These are phyloP conservation scores for Avena eriantha DNA, from an alignment of 176 grass and related monocot species.

Conservation along the genomic window DNA sequence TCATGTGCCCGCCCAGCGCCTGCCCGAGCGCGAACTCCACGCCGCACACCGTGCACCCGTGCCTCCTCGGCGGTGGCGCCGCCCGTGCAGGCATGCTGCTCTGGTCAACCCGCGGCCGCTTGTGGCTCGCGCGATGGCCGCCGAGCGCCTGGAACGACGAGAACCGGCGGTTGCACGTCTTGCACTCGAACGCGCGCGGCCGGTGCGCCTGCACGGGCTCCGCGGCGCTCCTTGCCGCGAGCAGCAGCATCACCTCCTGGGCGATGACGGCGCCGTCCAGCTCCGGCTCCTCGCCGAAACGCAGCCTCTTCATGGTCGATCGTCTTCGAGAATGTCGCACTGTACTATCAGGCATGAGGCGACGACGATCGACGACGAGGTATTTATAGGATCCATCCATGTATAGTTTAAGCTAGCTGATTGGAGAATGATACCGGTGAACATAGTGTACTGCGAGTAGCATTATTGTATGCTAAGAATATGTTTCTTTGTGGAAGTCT, in stretches of 20 bases:
- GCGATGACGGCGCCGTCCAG: slow-evolving; percentile 36
- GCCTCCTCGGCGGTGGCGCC: slow-evolving; percentile 39
- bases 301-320: slow-evolving; percentile 40
- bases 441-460: background rate
- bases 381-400: slow-evolving; percentile 5
- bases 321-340: background rate
- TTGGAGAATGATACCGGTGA: background rate
- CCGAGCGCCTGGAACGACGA: slow-evolving; percentile 76
- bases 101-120: slow-evolving; percentile 33
- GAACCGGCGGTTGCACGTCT: slow-evolving; percentile 64
- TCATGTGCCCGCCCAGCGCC: slow-evolving; percentile 79
- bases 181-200: slow-evolving; percentile 62
- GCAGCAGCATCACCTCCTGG: slow-evolving; percentile 47
- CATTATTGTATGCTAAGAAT: background rate
- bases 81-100: background rate
- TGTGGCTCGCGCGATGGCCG: slow-evolving; percentile 67
- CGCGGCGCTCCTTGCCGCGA: slow-evolving; percentile 19
- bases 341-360: background rate
- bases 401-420: background rate
- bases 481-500: background rate
- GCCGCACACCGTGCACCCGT: slow-evolving; percentile 66
- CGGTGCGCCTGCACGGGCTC: background rate
- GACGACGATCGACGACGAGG: background rate
- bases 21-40: slow-evolving; percentile 65
- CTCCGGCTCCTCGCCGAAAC: slow-evolving; percentile 41